Evolutionary conservation across 257 asterid genomes (phyloP), one percentile per base, ranked within the genome.

Genomic region (Lycium ferocissimum): DNA sequence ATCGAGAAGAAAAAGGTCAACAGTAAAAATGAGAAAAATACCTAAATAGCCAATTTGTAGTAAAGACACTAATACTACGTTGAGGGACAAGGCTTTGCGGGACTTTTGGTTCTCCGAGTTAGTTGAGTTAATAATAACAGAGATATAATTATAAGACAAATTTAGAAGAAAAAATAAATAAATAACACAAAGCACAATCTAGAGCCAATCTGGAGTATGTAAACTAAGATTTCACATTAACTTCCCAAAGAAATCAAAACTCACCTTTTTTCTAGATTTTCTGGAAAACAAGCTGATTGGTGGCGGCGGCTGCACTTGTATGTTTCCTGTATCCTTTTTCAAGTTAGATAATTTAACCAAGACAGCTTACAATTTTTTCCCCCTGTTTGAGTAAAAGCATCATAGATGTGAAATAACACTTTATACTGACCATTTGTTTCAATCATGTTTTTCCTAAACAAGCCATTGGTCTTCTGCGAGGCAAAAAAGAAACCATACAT

Each of bases 211-310:
- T 1, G 12, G 80, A 71, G 56, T 9, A 66, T 2, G 11, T 53
- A 61, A 8, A 33, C 75, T 22, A 53, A 76, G 63, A 51, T 40
- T 67, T 83, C 57, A 40, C 22, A 67, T 33, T 37, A 40, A 73
- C 59, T 18, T n/a, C 18, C 65, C 56, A 49, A 72, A 15, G 81
- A 79, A 43, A 13, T 35, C 17, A 43, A 53, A 62, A 33, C 49
- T 37, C 76, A 82, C 98, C 98, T 92, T 93, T 89, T 92, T 93
- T 72, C 85, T 89, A 47, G 98, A 91, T 91, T 89, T 92, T 33
- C 79, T 81, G 86, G 90, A 90, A 85, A 90, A 91, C 75, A 90
- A 84, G 72, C 88, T 86, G 82, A 83, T 85, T 17, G 90, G 83
- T 26, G 91, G 89, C 5, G 86, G 57, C n/a, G 92, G 85, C 67